phyloP scores from a whole-genome alignment of 768 basidiomycete species.

The Russula emetica region DNA sequence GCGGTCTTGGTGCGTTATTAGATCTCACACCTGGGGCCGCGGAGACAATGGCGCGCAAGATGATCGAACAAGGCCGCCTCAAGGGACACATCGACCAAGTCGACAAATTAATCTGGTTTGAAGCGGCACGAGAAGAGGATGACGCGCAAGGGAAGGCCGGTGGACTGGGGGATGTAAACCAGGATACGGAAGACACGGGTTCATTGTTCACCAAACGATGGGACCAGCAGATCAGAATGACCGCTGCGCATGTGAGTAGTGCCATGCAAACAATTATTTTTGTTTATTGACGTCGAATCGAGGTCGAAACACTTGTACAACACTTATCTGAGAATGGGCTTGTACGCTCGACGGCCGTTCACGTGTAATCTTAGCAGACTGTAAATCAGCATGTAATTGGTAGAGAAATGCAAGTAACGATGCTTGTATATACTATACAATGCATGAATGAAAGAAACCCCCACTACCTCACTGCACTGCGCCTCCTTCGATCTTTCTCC shows the following conservation, averaged over 20 bases:
- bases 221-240: constrained; percentile 90
- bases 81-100: constrained; percentile 96
- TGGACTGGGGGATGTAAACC: constrained; percentile 82
- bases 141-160: constrained; percentile 93
- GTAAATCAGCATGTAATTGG: constrained; percentile 17
- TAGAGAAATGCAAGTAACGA: constrained; percentile 25
- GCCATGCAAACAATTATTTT: constrained; percentile 12
- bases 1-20: constrained; percentile 85
- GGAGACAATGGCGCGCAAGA: constrained; percentile 95
- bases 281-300: constrained; percentile 14
- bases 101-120: constrained; percentile 91
- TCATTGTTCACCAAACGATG: constrained; percentile 90
- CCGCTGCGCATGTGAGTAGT: constrained; percentile 72
- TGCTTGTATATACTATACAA: constrained; percentile 32
- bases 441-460: constrained; percentile 29
- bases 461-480: constrained; percentile 21
- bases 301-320: constrained; percentile 89
- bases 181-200: constrained; percentile 82
- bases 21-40: constrained; percentile 89
- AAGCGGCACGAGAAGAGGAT: constrained; percentile 80
- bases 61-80: constrained; percentile 96
- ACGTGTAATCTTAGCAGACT: constrained; percentile 12
- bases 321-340: constrained; percentile 69
- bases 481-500: constrained; percentile 53
- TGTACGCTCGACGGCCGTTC: constrained; percentile 39